Conservation (phyloP, 345 rosid species). For the Turnera subulata region DNA sequence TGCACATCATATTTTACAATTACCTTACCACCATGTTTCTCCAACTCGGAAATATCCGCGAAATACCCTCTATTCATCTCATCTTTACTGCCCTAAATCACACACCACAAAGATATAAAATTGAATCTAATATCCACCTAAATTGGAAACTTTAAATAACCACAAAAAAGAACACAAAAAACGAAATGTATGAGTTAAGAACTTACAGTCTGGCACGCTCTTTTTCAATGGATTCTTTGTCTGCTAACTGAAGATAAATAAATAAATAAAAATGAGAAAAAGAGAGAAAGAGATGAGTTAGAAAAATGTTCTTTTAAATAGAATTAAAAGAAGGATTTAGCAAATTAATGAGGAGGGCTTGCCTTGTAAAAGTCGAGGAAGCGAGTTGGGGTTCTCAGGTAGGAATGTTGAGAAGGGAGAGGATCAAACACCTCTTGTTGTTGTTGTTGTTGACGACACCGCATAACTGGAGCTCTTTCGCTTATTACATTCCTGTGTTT, state of each 20-base stretch:
- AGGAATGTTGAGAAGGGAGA: conserved; percentile 35
- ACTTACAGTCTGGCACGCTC: conserved; percentile 89
- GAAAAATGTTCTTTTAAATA: neutral
- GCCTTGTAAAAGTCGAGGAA: conserved; percentile 75
- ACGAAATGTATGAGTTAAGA: neutral
- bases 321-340: neutral
- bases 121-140: conserved; percentile 1
- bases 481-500: neutral
- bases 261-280: too few relatives aligned
- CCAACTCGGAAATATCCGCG: conserved; percentile 64
- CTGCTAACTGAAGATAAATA: conserved; percentile 44
- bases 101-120: conserved; percentile 19
- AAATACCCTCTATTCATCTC: conserved; percentile 94
- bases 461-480: conserved; percentile 1
- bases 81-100: conserved; percentile 84
- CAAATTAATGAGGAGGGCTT: neutral
- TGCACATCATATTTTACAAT: neutral
- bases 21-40: conserved; percentile 96
- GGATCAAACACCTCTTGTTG: neutral
- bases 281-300: neutral
- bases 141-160: too few relatives aligned
- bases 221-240: conserved; percentile 67
- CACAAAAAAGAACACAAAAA: too few relatives aligned
- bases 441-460: neutral
- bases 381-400: conserved; percentile 49